Conservation (phyloP, 1,284 basidiomycete genomes). For the Coniferiporia sulphurascens region DNA sequence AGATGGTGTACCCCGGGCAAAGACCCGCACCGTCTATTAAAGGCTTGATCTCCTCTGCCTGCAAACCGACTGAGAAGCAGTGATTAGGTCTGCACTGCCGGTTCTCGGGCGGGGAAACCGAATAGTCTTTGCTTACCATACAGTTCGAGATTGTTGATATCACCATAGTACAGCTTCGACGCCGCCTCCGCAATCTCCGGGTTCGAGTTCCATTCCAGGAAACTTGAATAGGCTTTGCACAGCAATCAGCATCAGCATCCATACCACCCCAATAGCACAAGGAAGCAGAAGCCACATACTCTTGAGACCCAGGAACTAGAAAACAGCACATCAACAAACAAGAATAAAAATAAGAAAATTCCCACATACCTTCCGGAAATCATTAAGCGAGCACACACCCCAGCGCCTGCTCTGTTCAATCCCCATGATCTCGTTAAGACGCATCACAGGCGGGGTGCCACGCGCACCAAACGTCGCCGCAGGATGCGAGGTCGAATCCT, state of each 20-base stretch:
- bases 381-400: constrained; percentile 82
- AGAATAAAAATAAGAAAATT: not conserved
- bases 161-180: constrained; percentile 64
- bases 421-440: constrained; percentile 77
- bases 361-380: constrained; percentile 63
- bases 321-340: not conserved
- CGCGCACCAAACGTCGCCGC: constrained; percentile 78
- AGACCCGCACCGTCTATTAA: constrained; percentile 74
- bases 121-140: constrained; percentile 36
- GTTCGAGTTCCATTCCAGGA: constrained; percentile 82
- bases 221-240: constrained; percentile 49
- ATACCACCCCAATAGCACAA: too few relatives aligned
- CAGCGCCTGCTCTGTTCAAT: constrained; percentile 74
- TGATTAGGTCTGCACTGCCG: not conserved
- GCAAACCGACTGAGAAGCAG: constrained; percentile 46
- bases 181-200: constrained; percentile 67
- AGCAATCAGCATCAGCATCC: not conserved
- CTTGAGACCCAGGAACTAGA: constrained; percentile 68
- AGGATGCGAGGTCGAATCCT: constrained; percentile 64
- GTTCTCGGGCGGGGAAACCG: not conserved
- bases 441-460: constrained; percentile 70
- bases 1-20: constrained; percentile 82
- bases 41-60: constrained; percentile 69
- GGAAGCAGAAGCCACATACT: constrained; percentile 35
- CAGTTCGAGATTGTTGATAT: constrained; percentile 78